A percentile compares a stretch with the other conserved stretches of the same genome.
These are phyloP conservation scores for Exophiala sp. DNA, from an alignment of 2,329 filamentous ascomycete genomes.

Conservation along the genomic window DNA sequence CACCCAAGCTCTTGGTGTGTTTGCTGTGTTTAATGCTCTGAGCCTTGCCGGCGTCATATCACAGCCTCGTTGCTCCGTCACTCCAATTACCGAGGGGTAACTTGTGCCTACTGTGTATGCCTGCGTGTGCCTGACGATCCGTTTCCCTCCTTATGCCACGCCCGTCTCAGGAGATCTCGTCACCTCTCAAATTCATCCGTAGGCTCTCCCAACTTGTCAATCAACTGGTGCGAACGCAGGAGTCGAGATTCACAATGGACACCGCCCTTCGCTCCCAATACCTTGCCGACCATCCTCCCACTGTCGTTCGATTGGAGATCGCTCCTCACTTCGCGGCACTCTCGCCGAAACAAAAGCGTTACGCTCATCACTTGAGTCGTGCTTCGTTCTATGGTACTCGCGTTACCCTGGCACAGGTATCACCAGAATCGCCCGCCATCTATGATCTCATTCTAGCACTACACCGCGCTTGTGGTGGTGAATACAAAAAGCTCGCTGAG, in stretches of 20 bases:
- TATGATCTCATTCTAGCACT: conserved; percentile 76
- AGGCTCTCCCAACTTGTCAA: conserved; percentile 15
- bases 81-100: too few species aligned
- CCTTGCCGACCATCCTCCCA: conserved; percentile 85
- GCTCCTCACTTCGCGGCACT: conserved; percentile 81
- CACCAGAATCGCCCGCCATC: conserved; percentile 75
- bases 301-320: conserved; percentile 81
- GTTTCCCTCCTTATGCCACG: conserved; percentile 6
- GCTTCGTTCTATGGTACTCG: conserved; percentile 73
- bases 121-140: too few species aligned
- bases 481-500: conserved; percentile 66
- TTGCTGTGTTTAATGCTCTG: too few species aligned
- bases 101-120: too few species aligned
- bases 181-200: conserved; percentile 7
- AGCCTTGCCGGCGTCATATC: too few species aligned
- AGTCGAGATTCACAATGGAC: conserved; percentile 35
- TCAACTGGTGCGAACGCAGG: neutral
- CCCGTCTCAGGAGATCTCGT: neutral
- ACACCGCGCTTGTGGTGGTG: conserved; percentile 62
- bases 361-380: conserved; percentile 79
- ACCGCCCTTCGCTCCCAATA: conserved; percentile 59
- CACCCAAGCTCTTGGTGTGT: too few species aligned
- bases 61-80: too few species aligned
- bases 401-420: conserved; percentile 76
- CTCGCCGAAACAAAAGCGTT: conserved; percentile 69